Evolutionary conservation across 768 basidiomycete genomes (phyloP).

Genomic region (Daedaleopsis nitida): DNA sequence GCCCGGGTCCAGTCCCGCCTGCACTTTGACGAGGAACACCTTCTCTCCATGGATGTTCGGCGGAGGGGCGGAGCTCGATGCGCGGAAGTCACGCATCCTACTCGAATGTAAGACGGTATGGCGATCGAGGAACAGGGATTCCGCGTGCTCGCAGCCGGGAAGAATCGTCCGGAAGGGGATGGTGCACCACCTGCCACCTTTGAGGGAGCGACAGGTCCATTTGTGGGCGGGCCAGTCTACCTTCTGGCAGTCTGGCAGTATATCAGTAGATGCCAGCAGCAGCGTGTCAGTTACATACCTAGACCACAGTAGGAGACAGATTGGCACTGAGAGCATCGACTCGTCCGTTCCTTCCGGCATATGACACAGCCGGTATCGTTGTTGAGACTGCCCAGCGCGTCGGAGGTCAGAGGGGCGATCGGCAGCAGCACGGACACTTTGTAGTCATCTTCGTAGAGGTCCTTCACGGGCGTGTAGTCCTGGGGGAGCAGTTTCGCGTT

Average conservation of each 20-base stretch:
- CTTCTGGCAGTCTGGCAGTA: constrained; percentile 38
- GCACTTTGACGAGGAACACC: constrained; percentile 43
- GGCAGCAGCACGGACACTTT: constrained; percentile 40
- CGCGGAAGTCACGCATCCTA: background rate
- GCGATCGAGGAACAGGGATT: constrained; percentile 12
- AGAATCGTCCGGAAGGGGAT: constrained; percentile 24
- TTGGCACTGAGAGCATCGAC: constrained; percentile 38
- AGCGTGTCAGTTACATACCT: constrained; percentile 24
- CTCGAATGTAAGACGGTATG: constrained; percentile 19
- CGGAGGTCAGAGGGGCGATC: constrained; percentile 36
- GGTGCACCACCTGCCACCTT: constrained; percentile 41
- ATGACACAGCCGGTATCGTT: constrained; percentile 39
- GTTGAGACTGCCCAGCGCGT: constrained; percentile 38
- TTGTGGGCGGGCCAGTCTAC: constrained; percentile 44
- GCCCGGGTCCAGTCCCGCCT: constrained; percentile 18
- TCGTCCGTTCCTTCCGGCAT: constrained; percentile 38
- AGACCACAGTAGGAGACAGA: constrained; percentile 39
- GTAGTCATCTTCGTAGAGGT: constrained; percentile 27
- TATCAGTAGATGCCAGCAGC: background rate
- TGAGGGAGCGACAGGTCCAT: constrained; percentile 37
- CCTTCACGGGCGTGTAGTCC: constrained; percentile 27
- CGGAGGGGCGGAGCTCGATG: constrained; percentile 15
- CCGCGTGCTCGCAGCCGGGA: constrained; percentile 12
- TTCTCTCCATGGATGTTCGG: constrained; percentile 38
- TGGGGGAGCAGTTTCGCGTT: constrained; percentile 36